Evolutionary conservation across 441 rosid genomes (phyloP), one percentile per base, ranked within the genome.

Genomic region (Arabidopsis hybrid): DNA sequence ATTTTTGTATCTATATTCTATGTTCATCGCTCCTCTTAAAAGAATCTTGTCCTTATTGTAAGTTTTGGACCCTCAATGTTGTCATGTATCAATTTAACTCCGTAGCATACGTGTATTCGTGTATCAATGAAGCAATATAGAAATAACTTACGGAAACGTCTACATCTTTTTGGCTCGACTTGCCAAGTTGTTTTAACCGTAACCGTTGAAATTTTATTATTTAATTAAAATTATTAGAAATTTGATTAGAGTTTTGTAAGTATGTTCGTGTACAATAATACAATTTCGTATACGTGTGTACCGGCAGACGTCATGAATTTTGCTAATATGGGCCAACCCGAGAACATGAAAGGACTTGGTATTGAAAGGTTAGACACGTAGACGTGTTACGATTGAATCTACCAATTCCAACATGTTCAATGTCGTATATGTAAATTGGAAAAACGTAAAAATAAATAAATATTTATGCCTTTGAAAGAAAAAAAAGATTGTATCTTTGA

Each of bases 11-110:
- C 34, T 60, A 60, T 61, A 21, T 21, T 21, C 26, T 21, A 21
- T 21, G 35, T 51, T 39, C n/a, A 32, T 61, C 59, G 21, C 5
- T 42, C 67, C 60, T 50, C 67, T 38, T 60, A n/a, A 13, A 71
- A 36, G 59, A 71, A 16, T 63, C 4, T 61, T 71, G 69, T 72
- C 42, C 26, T 55, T 50, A 26, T 29, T 9, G 26, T 21, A 21
- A 21, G 26, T 29, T 52, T 39, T 50, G 60, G 67, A 49, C 66
- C 51, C 13, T 46, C 60, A 34, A 39, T 26, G 8, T 70, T 70
- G 67, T 49, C 66, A 7, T 29, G 53, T 71, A 71, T 50, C 26
- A 71, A 40, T 14, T 60, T 12, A 13, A 31, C 8, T 32, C 31
- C 32, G 8, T 51, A 16, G 38, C 57, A 43, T 73, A 47, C 51